Conservation (phyloP, 2,329 filamentous ascomycete species). For the Geosmithia putterillii region DNA sequence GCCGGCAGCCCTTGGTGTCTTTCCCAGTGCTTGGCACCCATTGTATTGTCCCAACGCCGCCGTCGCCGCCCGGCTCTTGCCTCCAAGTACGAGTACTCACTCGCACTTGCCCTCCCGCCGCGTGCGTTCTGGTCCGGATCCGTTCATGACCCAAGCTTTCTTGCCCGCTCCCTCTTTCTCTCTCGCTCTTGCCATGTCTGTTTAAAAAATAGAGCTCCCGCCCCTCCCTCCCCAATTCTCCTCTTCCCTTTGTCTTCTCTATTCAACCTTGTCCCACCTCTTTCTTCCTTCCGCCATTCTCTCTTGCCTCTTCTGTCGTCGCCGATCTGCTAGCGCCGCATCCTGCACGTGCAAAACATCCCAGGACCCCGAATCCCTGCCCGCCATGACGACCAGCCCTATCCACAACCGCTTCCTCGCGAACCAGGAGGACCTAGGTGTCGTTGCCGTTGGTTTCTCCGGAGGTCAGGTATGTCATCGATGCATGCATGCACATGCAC, state of each 20-base stretch:
- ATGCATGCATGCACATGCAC: not conserved
- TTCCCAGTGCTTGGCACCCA: too few species aligned
- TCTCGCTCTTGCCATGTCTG: too few species aligned
- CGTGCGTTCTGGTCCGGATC: too few species aligned
- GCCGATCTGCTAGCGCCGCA: not conserved
- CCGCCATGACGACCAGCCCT: slow-evolving; percentile 26
- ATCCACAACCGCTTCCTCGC: slow-evolving; percentile 64
- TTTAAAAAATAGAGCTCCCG: not conserved
- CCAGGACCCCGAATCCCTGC: not conserved
- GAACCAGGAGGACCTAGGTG: slow-evolving; percentile 66
- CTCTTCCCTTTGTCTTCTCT: not conserved
- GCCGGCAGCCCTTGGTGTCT: too few species aligned
- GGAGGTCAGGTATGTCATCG: slow-evolving; percentile 84
- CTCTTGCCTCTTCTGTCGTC: not conserved
- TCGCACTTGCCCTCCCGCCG: too few species aligned
- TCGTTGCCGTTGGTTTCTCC: slow-evolving; percentile 92
- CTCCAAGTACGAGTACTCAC: too few species aligned
- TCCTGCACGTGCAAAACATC: not conserved
- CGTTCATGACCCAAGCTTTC: too few species aligned
- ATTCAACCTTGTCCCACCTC: not conserved
- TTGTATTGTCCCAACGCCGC: too few species aligned
- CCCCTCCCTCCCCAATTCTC: not conserved
- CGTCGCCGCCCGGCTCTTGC: too few species aligned
- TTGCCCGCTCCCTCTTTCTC: too few species aligned
- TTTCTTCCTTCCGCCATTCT: not conserved